These are phyloP conservation scores for Xylaria sp. DNA, from an alignment of 2,329 filamentous ascomycete species.

Conservation along the genomic window DNA sequence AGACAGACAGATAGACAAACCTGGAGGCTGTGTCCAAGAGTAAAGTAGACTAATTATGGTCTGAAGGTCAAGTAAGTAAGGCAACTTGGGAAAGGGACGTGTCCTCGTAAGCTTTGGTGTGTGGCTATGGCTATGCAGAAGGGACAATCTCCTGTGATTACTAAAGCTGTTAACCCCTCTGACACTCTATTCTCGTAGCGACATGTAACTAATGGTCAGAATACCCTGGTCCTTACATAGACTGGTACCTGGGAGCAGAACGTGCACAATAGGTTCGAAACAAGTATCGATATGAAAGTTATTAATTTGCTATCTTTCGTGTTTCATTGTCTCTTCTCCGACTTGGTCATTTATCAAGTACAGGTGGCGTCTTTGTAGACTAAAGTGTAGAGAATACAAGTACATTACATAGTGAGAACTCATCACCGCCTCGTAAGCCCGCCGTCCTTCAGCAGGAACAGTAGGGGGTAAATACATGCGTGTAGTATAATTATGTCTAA, in stretches of 20 bases:
- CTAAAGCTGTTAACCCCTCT: no score
- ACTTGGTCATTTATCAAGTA: neutral
- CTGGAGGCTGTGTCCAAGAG: neutral
- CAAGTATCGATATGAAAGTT: neutral
- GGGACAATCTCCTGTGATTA: no score
- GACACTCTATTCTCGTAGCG: no score
- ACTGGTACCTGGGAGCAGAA: neutral
- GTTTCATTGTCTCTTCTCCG: neutral
- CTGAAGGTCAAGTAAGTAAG: no score
- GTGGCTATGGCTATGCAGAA: no score
- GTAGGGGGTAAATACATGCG: conserved; percentile 3
- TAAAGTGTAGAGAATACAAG: conserved; percentile 13
- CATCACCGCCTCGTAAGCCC: conserved; percentile 1
- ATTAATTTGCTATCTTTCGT: neutral
- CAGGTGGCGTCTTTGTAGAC: neutral
- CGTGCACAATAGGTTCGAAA: neutral
- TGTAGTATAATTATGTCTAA: conserved; percentile 31
- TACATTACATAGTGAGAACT: conserved; percentile 28
- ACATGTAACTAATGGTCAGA: no score
- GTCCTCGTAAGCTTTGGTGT: no score
- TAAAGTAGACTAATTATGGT: no score
- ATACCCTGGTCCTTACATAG: neutral
- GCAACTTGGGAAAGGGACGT: no score
- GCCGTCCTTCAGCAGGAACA: neutral
- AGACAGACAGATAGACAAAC: no score